Evolutionary conservation across 1,139 yeast species (phyloP).

Genomic region (Chernovozyma sophiae-reginae): DNA sequence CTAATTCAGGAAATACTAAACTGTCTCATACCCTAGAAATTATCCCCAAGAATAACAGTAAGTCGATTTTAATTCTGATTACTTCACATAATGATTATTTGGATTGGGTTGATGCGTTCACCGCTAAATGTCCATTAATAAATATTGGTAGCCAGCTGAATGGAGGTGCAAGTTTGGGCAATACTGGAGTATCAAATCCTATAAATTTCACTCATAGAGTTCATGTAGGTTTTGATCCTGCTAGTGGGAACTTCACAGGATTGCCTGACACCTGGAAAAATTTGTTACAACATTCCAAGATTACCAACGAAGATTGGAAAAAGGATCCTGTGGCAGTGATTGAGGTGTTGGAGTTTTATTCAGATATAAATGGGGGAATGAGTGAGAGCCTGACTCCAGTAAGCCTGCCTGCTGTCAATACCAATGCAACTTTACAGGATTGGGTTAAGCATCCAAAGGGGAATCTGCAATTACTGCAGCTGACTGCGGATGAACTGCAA

Average conservation of each 20-base stretch:
- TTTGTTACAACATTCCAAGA: slow-evolving; percentile 68
- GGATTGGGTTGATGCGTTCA: slow-evolving; percentile 89
- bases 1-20: slow-evolving; percentile 49
- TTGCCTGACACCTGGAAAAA: slow-evolving; percentile 79
- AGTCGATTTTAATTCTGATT: slow-evolving; percentile 70
- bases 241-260: slow-evolving; percentile 71
- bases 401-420: slow-evolving; percentile 17
- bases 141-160: slow-evolving; percentile 25
- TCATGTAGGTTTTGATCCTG: slow-evolving; percentile 61
- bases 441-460: slow-evolving; percentile 40
- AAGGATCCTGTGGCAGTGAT: slow-evolving; percentile 83
- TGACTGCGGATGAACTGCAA: not conserved
- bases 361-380: slow-evolving; percentile 39
- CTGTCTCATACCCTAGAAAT: slow-evolving; percentile 73
- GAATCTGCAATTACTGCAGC: slow-evolving; percentile 8
- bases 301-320: slow-evolving; percentile 79
- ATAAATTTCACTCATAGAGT: slow-evolving; percentile 72
- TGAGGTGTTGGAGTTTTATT: slow-evolving; percentile 87
- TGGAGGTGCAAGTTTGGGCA: slow-evolving; percentile 19
- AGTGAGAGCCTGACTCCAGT: slow-evolving; percentile 30
- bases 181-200: slow-evolving; percentile 76
- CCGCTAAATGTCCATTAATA: slow-evolving; percentile 75
- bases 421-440: slow-evolving; percentile 26
- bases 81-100: slow-evolving; percentile 77
- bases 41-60: slow-evolving; percentile 54